These are phyloP conservation scores for Mychonastes homosphaera DNA, from an alignment of 139 green algal genomes.

Conservation along the genomic window DNA sequence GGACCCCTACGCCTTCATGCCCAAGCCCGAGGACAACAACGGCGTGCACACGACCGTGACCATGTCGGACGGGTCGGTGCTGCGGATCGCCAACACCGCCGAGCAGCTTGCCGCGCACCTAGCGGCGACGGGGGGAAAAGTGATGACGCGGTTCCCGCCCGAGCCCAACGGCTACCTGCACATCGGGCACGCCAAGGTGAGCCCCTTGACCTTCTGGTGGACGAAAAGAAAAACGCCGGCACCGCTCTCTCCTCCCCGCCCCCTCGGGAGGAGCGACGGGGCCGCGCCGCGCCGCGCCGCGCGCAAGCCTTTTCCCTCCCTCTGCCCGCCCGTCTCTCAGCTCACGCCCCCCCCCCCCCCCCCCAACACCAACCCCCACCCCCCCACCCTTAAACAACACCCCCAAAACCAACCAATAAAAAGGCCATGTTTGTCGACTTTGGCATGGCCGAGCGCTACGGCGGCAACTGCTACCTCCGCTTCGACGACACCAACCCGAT, in stretches of 20 bases:
- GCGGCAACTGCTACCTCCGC: conserved; percentile 81
- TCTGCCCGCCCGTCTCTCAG: too few species aligned
- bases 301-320: too few species aligned
- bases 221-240: too few species aligned
- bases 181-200: conserved; percentile 93
- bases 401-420: background rate
- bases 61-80: conserved; percentile 49
- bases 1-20: conserved; percentile 82
- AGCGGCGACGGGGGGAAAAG: conserved; percentile 65
- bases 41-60: conserved; percentile 56
- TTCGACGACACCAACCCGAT: conserved; percentile 98
- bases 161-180: conserved; percentile 93
- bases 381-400: too few species aligned
- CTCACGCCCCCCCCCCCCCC: too few species aligned
- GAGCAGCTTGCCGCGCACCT: conserved; percentile 73
- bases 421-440: conserved; percentile 97
- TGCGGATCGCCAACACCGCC: conserved; percentile 77
- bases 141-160: conserved; percentile 92
- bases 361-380: too few species aligned
- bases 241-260: too few species aligned
- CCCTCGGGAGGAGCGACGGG: too few species aligned
- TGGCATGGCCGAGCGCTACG: conserved; percentile 76
- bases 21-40: conserved; percentile 73
- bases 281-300: too few species aligned
- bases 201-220: background rate